These are phyloP conservation scores for Calocybe gambosa DNA, from an alignment of 1,284 basidiomycete genomes.

Conservation along the genomic window DNA sequence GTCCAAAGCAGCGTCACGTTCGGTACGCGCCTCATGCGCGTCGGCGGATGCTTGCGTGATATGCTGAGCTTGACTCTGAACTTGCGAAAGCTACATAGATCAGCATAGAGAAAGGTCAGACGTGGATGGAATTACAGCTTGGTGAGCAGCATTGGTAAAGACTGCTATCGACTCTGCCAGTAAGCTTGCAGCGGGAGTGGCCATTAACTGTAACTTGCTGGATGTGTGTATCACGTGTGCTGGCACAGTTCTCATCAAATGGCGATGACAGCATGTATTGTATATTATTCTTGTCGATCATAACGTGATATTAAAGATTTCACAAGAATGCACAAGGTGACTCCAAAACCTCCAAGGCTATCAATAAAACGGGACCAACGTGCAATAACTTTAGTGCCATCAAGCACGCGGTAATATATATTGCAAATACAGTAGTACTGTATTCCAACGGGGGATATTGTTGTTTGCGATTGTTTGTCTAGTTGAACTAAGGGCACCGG, in stretches of 20 bases:
- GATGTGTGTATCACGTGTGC: too few species aligned
- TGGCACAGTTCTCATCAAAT: background rate
- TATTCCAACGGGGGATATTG: slow-evolving; percentile 10
- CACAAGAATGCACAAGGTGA: background rate
- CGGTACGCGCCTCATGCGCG: slow-evolving; percentile 38
- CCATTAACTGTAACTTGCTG: slow-evolving; percentile 17
- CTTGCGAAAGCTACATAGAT: slow-evolving; percentile 33
- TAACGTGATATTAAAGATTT: background rate
- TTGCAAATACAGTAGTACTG: background rate
- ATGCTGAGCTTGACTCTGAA: slow-evolving; percentile 38
- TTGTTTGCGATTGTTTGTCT: slow-evolving; percentile 13
- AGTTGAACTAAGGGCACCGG: slow-evolving; percentile 12
- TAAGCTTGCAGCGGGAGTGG: slow-evolving; percentile 23
- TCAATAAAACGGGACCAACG: too few species aligned
- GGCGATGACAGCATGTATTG: background rate
- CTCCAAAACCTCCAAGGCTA: too few species aligned
- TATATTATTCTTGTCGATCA: background rate
- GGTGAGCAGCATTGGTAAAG: slow-evolving; percentile 26
- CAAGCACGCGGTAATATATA: background rate
- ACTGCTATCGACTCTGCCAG: slow-evolving; percentile 27
- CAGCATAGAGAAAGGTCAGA: background rate
- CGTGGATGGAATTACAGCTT: slow-evolving; percentile 21
- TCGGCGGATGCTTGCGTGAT: slow-evolving; percentile 41
- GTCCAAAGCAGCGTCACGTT: slow-evolving; percentile 51
- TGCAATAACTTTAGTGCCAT: background rate